Percentiles rank a stretch among this genome's conserved stretches.
Conservation (phyloP, 2,329 filamentous ascomycete species). For the Neofusicoccum cordaticola region DNA sequence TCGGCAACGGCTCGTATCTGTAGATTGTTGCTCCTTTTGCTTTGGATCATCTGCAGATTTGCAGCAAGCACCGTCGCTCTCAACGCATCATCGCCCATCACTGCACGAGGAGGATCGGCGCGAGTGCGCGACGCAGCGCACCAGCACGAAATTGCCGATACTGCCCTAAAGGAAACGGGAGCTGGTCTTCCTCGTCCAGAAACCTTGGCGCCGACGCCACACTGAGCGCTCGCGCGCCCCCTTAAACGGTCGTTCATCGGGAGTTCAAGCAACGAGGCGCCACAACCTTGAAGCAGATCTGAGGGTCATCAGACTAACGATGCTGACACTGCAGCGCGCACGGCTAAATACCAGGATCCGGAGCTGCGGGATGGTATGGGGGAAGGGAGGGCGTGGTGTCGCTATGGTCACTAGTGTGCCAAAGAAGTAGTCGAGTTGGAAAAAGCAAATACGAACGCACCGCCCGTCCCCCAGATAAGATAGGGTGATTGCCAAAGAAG, state of each 20-base stretch:
- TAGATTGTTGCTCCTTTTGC: conserved; percentile 14
- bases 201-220: conserved; percentile 2
- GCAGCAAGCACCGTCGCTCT: neutral
- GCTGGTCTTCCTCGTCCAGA: neutral
- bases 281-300: conserved; percentile 8
- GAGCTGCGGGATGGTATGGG: conserved; percentile 1
- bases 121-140: neutral
- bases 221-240: neutral
- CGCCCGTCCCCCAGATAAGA: conserved; percentile 7
- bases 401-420: conserved; percentile 9
- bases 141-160: neutral
- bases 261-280: neutral
- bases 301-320: neutral
- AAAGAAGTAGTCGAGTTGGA: neutral
- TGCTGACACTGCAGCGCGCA: neutral
- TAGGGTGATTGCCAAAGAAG: conserved; percentile 1
- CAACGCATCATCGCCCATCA: neutral
- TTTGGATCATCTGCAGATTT: neutral
- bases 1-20: conserved; percentile 9
- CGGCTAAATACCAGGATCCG: conserved; percentile 9
- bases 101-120: neutral
- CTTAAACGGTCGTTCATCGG: conserved; percentile 1
- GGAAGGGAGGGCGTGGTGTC: neutral
- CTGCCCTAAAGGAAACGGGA: neutral
- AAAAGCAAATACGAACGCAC: conserved; percentile 12